Conservation (phyloP, 192 early-diverging fungal species). For the Thoreauomyces humboldtii region DNA sequence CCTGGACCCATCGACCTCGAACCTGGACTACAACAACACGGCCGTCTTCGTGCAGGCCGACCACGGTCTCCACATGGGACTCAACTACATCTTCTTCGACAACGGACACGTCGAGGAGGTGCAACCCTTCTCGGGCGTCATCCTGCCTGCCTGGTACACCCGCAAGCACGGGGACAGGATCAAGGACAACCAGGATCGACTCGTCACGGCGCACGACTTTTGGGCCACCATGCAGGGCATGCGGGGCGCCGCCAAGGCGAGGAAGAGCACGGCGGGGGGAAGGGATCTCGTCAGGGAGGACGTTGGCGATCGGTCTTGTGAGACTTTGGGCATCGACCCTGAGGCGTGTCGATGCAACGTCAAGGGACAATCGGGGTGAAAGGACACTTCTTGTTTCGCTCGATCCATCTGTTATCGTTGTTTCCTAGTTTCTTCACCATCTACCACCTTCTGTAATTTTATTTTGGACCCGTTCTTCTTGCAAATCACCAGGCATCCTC, state of each 20-base stretch:
- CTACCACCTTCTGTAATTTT: too few relatives aligned
- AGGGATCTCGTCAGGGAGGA: neutral
- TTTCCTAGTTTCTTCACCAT: too few relatives aligned
- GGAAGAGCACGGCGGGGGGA: neutral
- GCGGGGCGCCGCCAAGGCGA: neutral
- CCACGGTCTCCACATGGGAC: constrained; percentile 6
- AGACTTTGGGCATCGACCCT: neutral
- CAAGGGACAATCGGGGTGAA: neutral
- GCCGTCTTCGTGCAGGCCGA: constrained; percentile 9
- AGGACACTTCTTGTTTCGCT: too few relatives aligned
- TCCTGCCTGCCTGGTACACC: constrained; percentile 2
- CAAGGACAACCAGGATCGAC: neutral
- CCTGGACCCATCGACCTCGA: neutral
- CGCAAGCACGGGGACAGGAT: neutral
- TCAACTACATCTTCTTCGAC: constrained; percentile 12
- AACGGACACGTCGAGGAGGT: constrained; percentile 7
- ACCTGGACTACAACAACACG: neutral
- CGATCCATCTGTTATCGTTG: too few relatives aligned
- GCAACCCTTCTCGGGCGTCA: constrained; percentile 1
- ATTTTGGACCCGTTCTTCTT: too few relatives aligned
- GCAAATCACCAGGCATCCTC: too few relatives aligned
- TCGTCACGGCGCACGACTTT: constrained; percentile 4
- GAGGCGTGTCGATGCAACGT: constrained; percentile 3
- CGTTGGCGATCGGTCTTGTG: neutral
- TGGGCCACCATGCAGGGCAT: constrained; percentile 8